phyloP scores from a whole-genome alignment of 352 stramenopile genomes.

The Globisporangium yorkense region DNA sequence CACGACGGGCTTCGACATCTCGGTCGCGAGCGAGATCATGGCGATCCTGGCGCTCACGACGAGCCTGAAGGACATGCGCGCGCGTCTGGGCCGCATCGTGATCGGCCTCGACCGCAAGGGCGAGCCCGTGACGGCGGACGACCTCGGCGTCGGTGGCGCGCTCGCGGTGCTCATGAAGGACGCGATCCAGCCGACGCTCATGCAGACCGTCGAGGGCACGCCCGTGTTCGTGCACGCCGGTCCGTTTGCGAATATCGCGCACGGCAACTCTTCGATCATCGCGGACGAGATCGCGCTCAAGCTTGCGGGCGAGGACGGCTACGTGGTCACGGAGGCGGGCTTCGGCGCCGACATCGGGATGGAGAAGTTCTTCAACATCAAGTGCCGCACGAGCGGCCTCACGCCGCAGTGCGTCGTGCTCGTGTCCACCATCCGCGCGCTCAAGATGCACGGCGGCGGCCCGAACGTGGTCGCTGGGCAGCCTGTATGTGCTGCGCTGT shows the following conservation, averaged over 20 bases:
- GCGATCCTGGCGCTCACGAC: slow-evolving; percentile 95
- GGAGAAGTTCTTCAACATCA: slow-evolving; percentile 99
- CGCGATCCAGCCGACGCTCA: slow-evolving; percentile 95
- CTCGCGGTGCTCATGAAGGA: slow-evolving; percentile 98
- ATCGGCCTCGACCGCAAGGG: slow-evolving; percentile 83
- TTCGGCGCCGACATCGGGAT: slow-evolving; percentile 97
- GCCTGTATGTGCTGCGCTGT: slow-evolving; percentile 45
- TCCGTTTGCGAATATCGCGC: slow-evolving; percentile 98
- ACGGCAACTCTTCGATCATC: slow-evolving; percentile 97
- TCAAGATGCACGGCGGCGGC: slow-evolving; percentile 99
- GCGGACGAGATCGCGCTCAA: slow-evolving; percentile 93
- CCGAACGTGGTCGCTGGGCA: slow-evolving; percentile 93
- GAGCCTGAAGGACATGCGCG: slow-evolving; percentile 91
- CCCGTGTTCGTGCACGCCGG: slow-evolving; percentile 97
- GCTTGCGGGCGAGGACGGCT: slow-evolving; percentile 94
- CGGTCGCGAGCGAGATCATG: slow-evolving; percentile 98
- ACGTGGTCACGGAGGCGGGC: slow-evolving; percentile 96
- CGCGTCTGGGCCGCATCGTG: slow-evolving; percentile 93
- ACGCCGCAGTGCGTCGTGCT: slow-evolving; percentile 97
- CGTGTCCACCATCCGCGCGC: slow-evolving; percentile 95
- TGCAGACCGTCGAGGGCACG: slow-evolving; percentile 97
- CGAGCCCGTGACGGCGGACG: slow-evolving; percentile 93
- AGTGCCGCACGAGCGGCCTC: slow-evolving; percentile 93
- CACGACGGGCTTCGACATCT: slow-evolving; percentile 76
- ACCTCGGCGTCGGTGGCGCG: slow-evolving; percentile 95